phyloP scores from a whole-genome alignment of 208 protist genomes.

The Wallacemonas collosoma region DNA sequence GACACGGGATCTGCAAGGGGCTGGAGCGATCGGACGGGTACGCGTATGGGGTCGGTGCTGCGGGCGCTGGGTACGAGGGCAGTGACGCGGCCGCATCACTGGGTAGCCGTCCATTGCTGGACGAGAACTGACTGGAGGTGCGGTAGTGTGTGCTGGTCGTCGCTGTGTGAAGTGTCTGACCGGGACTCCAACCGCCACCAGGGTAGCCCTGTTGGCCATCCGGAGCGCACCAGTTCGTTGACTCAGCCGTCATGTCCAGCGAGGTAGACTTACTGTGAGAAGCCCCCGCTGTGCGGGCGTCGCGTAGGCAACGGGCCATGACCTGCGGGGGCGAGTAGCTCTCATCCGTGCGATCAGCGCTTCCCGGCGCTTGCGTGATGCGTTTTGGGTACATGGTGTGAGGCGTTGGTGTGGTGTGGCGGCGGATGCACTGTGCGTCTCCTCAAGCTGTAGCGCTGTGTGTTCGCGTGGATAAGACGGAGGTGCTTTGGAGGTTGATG shows the following conservation, averaged over 20 bases:
- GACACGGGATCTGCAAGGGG: too few relatives aligned
- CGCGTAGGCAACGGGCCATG: neutral
- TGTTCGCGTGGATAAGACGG: too few relatives aligned
- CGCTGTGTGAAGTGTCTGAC: neutral
- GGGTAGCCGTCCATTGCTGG: neutral
- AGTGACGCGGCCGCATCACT: neutral
- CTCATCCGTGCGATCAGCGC: neutral
- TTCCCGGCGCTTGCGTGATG: neutral
- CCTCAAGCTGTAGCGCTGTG: too few relatives aligned
- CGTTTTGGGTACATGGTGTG: neutral
- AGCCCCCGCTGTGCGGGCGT: neutral
- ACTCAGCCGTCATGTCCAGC: slow-evolving; percentile 1
- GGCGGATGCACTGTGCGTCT: too few relatives aligned
- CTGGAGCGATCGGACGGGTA: too few relatives aligned
- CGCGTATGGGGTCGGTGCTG: neutral
- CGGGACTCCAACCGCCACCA: neutral
- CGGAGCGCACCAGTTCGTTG: neutral
- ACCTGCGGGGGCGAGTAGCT: neutral
- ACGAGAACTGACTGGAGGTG: slow-evolving; percentile 1
- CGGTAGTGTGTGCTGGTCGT: neutral
- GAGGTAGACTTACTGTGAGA: slow-evolving; percentile 11
- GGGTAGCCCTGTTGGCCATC: neutral
- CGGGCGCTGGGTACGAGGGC: neutral
- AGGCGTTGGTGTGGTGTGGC: too few relatives aligned
- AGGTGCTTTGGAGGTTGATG: too few relatives aligned